Base-by-base conservation (phyloP, 345 rosid species). In the Stellera chamaejasme region DNA sequence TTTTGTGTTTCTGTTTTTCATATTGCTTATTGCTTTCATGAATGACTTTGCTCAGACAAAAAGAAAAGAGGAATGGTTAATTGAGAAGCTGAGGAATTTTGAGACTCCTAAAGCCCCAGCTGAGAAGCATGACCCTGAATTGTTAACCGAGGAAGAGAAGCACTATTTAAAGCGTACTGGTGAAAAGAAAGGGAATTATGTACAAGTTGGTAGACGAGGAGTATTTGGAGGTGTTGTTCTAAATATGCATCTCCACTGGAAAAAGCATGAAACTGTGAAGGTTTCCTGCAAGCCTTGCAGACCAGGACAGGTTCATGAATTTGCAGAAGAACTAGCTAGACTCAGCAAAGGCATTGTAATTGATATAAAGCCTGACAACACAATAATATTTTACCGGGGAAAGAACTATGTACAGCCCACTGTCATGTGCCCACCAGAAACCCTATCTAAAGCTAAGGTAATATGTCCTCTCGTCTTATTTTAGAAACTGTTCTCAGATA, bases 161-260 rank as follows among this genome's bases (percentile, higher is more conserved):
- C 98, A 88, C 77, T 91, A 82, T 77, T 59, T 88, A 48, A 88
- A 83, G 78, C 96, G 95, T 51, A 88, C 88, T 15, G 92, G 95
- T 27, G 96, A 85, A 74, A 91, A 91, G 75, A 88, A 81, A 69
- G 88, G 85, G 60, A 82, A 88, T 63, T 91, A 78, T 68, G 83
- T 83, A 12, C 88, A 77, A 45, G 88, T 91, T 42, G 95, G 98
- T 45, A 84, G 98, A 67, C 82, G 96, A 32, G 98, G 98, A 59
- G 95, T 88, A 23, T 88, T 91, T 77, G 96, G 98, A 54, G 98
- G 98, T 27, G 93, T 91, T 54, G 92, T 91, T 68, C 80, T 88
- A 48, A 91, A 88, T 66, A 82, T 91, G 92, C 98, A 91, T 74
- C 96, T 91, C 42, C 98, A 91, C 52, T 91, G 95, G 98, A 91